Conservation (phyloP, 768 basidiomycete genomes). For the Termitomyces eurrhizus region DNA sequence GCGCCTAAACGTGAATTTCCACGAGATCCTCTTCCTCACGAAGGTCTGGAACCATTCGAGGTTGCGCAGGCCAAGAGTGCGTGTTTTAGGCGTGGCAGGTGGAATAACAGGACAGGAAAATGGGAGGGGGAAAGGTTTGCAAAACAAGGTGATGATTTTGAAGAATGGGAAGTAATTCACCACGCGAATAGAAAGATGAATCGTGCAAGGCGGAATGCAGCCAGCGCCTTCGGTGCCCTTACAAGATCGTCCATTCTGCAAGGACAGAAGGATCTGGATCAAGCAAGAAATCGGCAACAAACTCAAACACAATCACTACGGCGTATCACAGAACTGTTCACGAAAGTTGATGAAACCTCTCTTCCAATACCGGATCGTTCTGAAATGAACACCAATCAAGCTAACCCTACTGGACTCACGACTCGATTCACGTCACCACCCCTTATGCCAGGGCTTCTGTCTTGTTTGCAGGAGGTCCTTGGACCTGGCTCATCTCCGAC, state of each 20-base stretch:
- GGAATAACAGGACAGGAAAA: slow-evolving; percentile 2
- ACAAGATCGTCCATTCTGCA: neutral
- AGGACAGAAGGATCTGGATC: neutral
- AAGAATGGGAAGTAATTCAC: neutral
- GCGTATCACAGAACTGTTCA: neutral
- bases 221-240: neutral
- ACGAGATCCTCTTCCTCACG: slow-evolving; percentile 15
- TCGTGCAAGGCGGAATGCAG: neutral
- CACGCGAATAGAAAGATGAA: neutral
- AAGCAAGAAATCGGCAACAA: neutral
- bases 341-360: neutral
- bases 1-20: slow-evolving; percentile 7
- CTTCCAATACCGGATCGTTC: slow-evolving; percentile 12
- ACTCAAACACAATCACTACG: neutral
- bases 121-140: neutral
- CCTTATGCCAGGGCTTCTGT: slow-evolving; percentile 59
- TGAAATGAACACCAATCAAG: slow-evolving; percentile 4
- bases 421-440: slow-evolving; percentile 63
- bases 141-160: too few species aligned
- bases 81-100: slow-evolving; percentile 11
- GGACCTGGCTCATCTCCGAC: slow-evolving; percentile 60
- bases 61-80: neutral
- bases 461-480: slow-evolving; percentile 53
- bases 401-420: slow-evolving; percentile 20
- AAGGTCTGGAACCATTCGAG: neutral